Percentiles rank a stretch among this genome's conserved stretches.
Evolutionary conservation across 768 basidiomycete species (phyloP).

Genomic region (Podaxis carcinomalis): DNA sequence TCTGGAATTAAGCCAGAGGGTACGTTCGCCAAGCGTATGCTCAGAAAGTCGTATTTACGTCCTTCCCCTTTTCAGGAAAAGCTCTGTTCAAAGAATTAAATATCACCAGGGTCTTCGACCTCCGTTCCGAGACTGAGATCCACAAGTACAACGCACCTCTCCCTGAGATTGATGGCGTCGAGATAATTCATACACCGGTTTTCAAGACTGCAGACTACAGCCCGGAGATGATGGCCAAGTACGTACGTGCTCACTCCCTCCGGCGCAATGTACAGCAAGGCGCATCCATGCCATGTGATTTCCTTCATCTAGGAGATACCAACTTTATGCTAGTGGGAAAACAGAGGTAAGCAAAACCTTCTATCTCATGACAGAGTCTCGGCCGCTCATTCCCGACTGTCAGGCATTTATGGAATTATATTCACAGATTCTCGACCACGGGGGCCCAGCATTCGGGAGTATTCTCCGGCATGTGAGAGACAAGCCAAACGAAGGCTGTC

Average conservation of each 20-base stretch:
- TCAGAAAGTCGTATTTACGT: not conserved
- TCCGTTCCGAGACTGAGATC: conserved; percentile 79
- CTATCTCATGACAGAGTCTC: not conserved
- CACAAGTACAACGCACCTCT: conserved; percentile 64
- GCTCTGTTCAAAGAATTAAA: conserved; percentile 54
- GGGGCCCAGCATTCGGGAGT: conserved; percentile 59
- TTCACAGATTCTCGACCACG: conserved; percentile 76
- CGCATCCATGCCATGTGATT: conserved; percentile 20
- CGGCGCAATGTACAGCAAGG: conserved; percentile 14
- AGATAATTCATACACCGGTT: conserved; percentile 61
- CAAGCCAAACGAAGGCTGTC: conserved; percentile 53
- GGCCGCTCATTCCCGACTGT: not conserved
- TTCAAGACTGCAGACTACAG: conserved; percentile 74
- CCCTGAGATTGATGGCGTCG: conserved; percentile 60
- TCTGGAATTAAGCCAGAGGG: conserved; percentile 70
- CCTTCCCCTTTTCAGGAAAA: conserved; percentile 41
- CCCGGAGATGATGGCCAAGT: conserved; percentile 82
- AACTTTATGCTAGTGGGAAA: conserved; percentile 75
- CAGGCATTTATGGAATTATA: conserved; percentile 82
- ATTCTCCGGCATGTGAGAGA: conserved; percentile 75
- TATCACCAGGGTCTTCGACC: conserved; percentile 67
- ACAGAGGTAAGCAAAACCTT: conserved; percentile 49
- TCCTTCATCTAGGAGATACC: conserved; percentile 47
- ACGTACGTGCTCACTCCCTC: conserved; percentile 38
- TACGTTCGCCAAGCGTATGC: conserved; percentile 17